Evolutionary conservation across 345 rosid species (phyloP).

Genomic region (Carallia brachiata): DNA sequence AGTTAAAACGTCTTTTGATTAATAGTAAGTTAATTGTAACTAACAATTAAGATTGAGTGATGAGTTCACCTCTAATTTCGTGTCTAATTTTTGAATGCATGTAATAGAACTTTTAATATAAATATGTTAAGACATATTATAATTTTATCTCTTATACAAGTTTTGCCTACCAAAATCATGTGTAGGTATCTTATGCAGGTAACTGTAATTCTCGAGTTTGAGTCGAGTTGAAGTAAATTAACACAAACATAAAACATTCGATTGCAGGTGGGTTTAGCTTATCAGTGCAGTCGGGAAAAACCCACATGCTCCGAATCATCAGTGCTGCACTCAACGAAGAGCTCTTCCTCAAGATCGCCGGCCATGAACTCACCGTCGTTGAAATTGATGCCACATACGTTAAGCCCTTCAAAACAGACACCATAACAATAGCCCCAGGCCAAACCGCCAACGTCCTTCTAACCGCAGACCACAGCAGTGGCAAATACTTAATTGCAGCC

Average conservation of each 20-base stretch:
- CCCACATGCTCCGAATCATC: conserved; percentile 68
- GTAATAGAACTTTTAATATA: too few species aligned
- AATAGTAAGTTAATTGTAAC: background rate
- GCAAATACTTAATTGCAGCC: conserved; percentile 68
- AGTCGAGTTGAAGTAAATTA: too few species aligned
- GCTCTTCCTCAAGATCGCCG: conserved; percentile 88
- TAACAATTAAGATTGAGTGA: too few species aligned
- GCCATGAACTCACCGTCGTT: conserved; percentile 75
- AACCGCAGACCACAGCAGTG: conserved; percentile 47
- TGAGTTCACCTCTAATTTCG: too few species aligned
- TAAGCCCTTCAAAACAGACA: conserved; percentile 69
- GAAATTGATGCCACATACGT: conserved; percentile 89
- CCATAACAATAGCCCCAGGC: conserved; percentile 72
- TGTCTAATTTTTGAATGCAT: too few species aligned
- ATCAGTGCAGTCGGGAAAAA: conserved; percentile 58
- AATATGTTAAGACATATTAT: too few species aligned
- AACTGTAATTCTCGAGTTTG: too few species aligned
- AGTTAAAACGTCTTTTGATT: background rate
- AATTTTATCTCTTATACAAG: too few species aligned
- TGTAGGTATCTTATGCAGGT: too few species aligned
- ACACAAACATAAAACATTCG: too few species aligned
- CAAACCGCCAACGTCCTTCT: conserved; percentile 82
- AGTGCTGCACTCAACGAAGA: conserved; percentile 97
- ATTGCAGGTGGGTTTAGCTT: conserved; percentile 51
- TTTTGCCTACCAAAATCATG: too few species aligned